Percentiles rank a stretch among this genome's conserved stretches.
phyloP scores from a whole-genome alignment of 2,329 filamentous ascomycete genomes.

The Thelonectria blattea region DNA sequence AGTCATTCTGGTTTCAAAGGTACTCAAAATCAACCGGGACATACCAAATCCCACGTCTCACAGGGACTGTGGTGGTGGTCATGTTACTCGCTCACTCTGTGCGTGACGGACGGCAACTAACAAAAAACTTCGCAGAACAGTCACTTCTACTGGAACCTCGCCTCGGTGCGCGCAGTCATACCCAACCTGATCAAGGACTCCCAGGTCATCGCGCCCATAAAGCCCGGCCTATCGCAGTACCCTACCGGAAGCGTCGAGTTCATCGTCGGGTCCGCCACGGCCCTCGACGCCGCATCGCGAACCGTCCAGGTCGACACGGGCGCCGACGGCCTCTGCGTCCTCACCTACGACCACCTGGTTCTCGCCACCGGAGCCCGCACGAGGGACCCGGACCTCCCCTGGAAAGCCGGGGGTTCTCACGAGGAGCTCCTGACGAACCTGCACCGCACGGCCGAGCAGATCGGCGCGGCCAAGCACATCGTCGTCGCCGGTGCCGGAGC shows the following conservation, averaged over 20 bases:
- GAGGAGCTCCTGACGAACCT: conserved; percentile 51
- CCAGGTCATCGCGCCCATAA: conserved; percentile 57
- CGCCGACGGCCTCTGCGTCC: conserved; percentile 21
- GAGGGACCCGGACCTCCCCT: conserved; percentile 51
- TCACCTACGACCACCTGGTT: conserved; percentile 62
- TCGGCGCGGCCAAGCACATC: conserved; percentile 56
- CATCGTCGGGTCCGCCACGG: conserved; percentile 55
- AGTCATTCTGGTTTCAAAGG: conserved; percentile 63
- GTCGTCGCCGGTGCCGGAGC: conserved; percentile 62
- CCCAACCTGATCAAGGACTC: conserved; percentile 56
- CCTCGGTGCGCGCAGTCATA: conserved; percentile 61
- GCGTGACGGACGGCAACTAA: too few relatives aligned
- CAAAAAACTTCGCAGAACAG: conserved; percentile 52
- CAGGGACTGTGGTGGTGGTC: not conserved
- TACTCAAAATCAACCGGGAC: conserved; percentile 35
- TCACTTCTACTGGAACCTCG: conserved; percentile 66
- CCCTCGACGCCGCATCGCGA: conserved; percentile 47
- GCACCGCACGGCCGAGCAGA: conserved; percentile 47
- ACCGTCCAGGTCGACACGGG: conserved; percentile 49
- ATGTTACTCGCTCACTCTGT: too few relatives aligned
- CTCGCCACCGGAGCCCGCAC: conserved; percentile 61
- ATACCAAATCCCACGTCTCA: not conserved
- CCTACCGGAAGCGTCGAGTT: conserved; percentile 56
- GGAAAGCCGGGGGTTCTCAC: conserved; percentile 58
- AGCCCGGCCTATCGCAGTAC: conserved; percentile 57